Evolutionary conservation across 202 grass and related monocot species (phyloP), one percentile per base, ranked within the genome.

Genomic region (Hordeum pubiflorum): DNA sequence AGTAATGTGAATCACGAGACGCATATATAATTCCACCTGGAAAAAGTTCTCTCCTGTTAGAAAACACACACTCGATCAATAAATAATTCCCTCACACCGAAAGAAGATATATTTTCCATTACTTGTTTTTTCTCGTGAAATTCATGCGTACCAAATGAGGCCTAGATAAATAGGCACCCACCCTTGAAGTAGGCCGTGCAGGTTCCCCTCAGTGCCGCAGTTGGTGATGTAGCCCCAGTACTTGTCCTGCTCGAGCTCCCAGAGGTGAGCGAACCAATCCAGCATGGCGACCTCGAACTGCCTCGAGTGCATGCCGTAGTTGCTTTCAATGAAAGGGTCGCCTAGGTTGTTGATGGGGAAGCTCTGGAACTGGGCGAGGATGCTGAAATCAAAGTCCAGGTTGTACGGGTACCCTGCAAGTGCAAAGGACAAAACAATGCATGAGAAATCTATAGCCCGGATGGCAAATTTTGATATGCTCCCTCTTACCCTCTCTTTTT

Each of bases 261-360:
- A 93, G 10, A 93, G 86, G 37, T 83, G 82, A 63, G 91, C 91
- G 5, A 93, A 93, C 91, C 91, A 93, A 56, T 93, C 88, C 4
- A 93, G 44, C 36, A 90, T 88, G 0, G 79, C 85, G 1, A 93
- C 86, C 32, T 93, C 86, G 3, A 93, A 82, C 31, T 81, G 88
- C 63, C 91, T 88, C 0, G 91, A 94, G 56, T 94, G 91, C 2
- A 94, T 83, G 1, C 88, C 88, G 38, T 94, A 94, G 81, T 94
- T 94, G 32, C 91, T 91, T 77, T 94, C 91, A 5, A 94, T 84
- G 83, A 93, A 93, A 2, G 91, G 91, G 46, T 93, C 91, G 1
- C 91, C 91, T 0, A 93, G 76, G 55, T 91, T 93, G 76, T 91
- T 93, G 37, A 91, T 83, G 63, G 77, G 85, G 39, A 94, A 84